Conservation (phyloP, 345 rosid species). For the Salix caprea region DNA sequence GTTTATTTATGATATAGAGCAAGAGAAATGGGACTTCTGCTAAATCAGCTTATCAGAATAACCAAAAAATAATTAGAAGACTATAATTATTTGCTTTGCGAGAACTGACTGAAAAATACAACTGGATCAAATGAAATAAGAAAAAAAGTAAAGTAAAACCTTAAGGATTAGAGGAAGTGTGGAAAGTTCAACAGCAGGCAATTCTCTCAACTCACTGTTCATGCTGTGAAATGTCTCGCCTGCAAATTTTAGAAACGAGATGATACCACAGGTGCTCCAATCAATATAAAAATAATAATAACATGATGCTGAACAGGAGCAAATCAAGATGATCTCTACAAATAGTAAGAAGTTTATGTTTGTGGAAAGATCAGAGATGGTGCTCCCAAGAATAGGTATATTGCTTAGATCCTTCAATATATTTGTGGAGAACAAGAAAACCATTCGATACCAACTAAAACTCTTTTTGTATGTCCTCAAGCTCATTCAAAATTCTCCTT, state of each 20-base stretch:
- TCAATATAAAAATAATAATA: not conserved
- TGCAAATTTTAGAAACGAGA: slow-evolving; percentile 29
- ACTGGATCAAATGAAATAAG: not conserved
- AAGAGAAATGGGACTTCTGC: not conserved
- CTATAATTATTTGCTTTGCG: not conserved
- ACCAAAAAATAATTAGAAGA: not conserved
- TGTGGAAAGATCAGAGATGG: not conserved
- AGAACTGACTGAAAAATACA: not conserved
- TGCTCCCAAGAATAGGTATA: not conserved
- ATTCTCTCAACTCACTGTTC: slow-evolving; percentile 82
- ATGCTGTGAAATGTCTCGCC: slow-evolving; percentile 75
- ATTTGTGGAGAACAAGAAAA: not conserved
- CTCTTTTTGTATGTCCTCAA: not conserved
- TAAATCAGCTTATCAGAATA: not conserved
- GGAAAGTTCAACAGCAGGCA: slow-evolving; percentile 89
- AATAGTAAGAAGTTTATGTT: not conserved
- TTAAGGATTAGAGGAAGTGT: slow-evolving; percentile 84
- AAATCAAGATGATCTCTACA: not conserved
- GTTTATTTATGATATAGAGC: not conserved
- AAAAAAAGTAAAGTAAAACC: slow-evolving; percentile 30
- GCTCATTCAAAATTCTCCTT: not conserved
- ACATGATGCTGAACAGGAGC: not conserved
- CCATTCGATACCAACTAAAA: not conserved
- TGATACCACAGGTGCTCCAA: not conserved
- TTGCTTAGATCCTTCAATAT: not conserved